Percentiles rank a stretch among this genome's conserved stretches.
Conservation (phyloP, 257 asterid genomes). For the Echium plantagineum region DNA sequence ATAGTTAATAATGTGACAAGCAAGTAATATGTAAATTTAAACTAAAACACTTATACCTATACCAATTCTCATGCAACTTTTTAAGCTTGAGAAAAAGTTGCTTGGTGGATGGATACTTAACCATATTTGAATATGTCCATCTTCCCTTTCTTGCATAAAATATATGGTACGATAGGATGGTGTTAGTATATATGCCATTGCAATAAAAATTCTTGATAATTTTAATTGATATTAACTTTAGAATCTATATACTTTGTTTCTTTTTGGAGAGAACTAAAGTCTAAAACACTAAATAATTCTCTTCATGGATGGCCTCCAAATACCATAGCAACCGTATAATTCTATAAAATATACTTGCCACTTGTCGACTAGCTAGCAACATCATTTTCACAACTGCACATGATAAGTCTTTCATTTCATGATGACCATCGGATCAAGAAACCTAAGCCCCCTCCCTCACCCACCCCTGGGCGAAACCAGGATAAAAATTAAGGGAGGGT, state of each 20-base stretch:
- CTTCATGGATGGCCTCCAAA: constrained; percentile 2
- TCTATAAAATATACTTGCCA: constrained; percentile 3
- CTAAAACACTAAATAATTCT: constrained; percentile 5
- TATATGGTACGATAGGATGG: constrained; percentile 8
- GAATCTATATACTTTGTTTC: constrained; percentile 9
- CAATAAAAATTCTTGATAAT: no score
- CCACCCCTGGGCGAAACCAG: no score
- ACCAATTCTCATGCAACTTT: no score
- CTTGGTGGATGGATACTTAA: constrained; percentile 40
- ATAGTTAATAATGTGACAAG: no score
- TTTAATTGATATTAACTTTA: no score
- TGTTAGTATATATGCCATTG: constrained; percentile 24
- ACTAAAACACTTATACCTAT: no score
- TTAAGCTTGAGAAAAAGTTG: constrained; percentile 16
- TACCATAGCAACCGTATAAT: constrained; percentile 9
- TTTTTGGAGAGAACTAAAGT: not conserved
- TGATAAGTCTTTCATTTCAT: constrained; percentile 15
- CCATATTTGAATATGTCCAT: constrained; percentile 13
- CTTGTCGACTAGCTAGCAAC: constrained; percentile 8
- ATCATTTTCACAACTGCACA: constrained; percentile 4
- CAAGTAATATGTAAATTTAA: no score
- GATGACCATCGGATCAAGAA: not conserved
- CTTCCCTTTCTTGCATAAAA: no score
- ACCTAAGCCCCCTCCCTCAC: no score
- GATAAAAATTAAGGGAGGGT: no score